Evolutionary conservation across 2,329 filamentous ascomycete genomes (phyloP).

Genomic region (Sarocladium strictum): DNA sequence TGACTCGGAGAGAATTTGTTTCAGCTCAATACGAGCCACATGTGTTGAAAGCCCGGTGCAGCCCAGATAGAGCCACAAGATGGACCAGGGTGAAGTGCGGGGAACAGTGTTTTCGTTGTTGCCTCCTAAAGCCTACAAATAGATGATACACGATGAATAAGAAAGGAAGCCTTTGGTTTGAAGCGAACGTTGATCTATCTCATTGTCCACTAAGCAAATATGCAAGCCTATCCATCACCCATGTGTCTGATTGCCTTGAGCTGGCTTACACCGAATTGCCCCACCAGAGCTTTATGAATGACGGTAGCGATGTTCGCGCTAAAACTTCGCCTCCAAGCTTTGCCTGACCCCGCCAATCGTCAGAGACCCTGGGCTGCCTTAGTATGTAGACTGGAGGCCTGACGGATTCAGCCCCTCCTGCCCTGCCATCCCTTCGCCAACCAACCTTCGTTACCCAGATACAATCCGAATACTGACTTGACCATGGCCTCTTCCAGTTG

Average conservation of each 20-base stretch:
- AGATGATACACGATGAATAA: slow-evolving; percentile 4
- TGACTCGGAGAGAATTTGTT: no score
- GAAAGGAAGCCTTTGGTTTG: neutral
- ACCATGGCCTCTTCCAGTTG: slow-evolving; percentile 43
- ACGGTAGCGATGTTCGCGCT: neutral
- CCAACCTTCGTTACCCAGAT: neutral
- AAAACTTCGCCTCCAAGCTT: neutral
- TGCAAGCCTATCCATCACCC: neutral
- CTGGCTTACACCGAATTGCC: neutral
- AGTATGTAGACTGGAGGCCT: slow-evolving; percentile 1
- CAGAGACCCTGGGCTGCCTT: slow-evolving; percentile 3
- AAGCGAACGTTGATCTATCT: neutral
- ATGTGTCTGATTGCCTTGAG: no score
- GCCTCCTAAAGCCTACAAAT: neutral
- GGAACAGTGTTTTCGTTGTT: neutral
- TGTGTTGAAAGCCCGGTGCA: neutral
- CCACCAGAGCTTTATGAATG: neutral
- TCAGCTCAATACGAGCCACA: no score
- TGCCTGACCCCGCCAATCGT: slow-evolving; percentile 5
- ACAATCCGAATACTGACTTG: slow-evolving; percentile 9
- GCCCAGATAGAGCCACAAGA: neutral
- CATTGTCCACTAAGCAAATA: neutral
- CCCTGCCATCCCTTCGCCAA: slow-evolving; percentile 4
- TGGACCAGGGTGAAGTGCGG: neutral
- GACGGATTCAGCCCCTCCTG: neutral